Base-by-base conservation (phyloP, 257 asterid genomes). In the Craterostigma plantagineum region DNA sequence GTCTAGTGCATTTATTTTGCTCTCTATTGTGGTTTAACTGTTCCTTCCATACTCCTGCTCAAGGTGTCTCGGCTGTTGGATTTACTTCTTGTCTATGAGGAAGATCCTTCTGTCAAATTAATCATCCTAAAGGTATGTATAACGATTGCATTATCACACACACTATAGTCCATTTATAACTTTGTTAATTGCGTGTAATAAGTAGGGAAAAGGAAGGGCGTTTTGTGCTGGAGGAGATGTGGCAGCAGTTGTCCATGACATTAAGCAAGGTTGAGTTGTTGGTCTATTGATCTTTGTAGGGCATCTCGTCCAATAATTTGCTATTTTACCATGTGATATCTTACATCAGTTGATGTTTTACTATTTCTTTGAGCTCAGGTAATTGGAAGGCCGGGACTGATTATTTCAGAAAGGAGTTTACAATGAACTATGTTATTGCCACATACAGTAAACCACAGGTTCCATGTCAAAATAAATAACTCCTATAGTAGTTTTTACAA, bases 221-320 rank as follows among this genome's bases (percentile, higher is more conserved):
- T 87, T 82, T 59, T 87, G 95, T 76, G 90, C 95, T 15, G 97
- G 97, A 42, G 97, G 85, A 49, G 97, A 86, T 69, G 92, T 79
- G 58, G 70, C 85, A 10, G 62, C 72, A 36, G 71, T 71, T 56
- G 91, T 70, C 59, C 80, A 43, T 67, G 73, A 74, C 44, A 52
- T 67, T 52, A 67, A 51, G 48, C 63, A 60, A 72, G 84, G 92
- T 85, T n/a, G n/a, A 56, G 46, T 46, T 34, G 33, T 14, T 16
- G 13, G 18, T 15, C 16, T 37, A 43, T 54, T 33, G 4, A 15
- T 17, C 12, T 12, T 15, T 7, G 12, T 42, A 42, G 14, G 9
- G 15, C 45, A 14, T 16, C 2, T 2, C 16, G 2, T 15, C 16
- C 9, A 15, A 27, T 43, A 10, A 14, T 4, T 15, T 15, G 23